Base-by-base conservation (phyloP, 345 rosid species). In the Xanthoceras sorbifolium region DNA sequence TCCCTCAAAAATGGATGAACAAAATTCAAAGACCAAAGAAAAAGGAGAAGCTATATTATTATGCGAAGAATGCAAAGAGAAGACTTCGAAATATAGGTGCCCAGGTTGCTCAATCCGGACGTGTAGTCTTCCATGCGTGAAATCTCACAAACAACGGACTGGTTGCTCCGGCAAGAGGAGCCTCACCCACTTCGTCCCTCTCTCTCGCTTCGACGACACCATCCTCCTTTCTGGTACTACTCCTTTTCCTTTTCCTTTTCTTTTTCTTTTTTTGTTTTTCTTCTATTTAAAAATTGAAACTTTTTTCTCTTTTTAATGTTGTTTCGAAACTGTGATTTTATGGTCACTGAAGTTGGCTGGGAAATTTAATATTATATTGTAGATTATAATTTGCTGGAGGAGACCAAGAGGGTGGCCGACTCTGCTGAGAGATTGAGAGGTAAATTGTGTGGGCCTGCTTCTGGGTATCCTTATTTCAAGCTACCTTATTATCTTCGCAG, bases 381-480 rank as follows among this genome's bases (percentile, higher is more conserved):
- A 95, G 99, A 95, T 76, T 95, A 93, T 82, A 87, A 85, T 73
- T 68, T 95, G 86, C 92, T 95, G 14, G 99, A 95, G 80, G 93
- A 95, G 72, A 85, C 84, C 42, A 95, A 87, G 86, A 90, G 97
- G 81, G 90, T 86, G 1, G 83, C 97, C 8, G 98, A 95, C 67
- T 86, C 97, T 77, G 89, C 97, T 38, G 68, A 31, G 82, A 89
- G 98, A 83, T 81, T 17, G 81, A 90, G 98, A 77, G 61, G 29
- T 64, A 80, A 85, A 48, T 61, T 91, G 62, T 78, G 88, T 29
- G 83, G 81, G 9, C 3, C 59, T 54, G 23, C 46, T 42, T 42
- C 20, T n/a, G 62, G 62, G 34, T 44, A 50, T 77, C 77, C 86
- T 78, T 76, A 79, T 61, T 80, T 42, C 69, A 76, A 38, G 78